These are phyloP conservation scores for Aureobasidium sp. DNA, from an alignment of 2,329 filamentous ascomycete genomes.

Conservation along the genomic window DNA sequence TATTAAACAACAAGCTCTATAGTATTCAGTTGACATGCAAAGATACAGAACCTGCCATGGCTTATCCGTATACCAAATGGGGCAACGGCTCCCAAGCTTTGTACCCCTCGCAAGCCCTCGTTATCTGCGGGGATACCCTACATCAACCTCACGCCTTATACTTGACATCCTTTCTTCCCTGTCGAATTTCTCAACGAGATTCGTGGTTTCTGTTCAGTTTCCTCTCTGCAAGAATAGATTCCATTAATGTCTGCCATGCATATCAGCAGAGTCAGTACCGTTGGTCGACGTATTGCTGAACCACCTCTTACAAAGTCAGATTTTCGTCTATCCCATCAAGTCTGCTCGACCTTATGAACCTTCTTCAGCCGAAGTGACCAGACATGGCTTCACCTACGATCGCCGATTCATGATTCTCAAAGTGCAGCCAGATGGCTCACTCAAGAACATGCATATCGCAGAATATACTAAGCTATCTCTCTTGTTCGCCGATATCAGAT, in stretches of 20 bases:
- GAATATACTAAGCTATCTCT: conserved; percentile 32
- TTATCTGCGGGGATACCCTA: background rate
- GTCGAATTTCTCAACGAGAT: background rate
- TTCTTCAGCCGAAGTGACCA: conserved; percentile 31
- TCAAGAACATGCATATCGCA: conserved; percentile 36
- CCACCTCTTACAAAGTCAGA: conserved; percentile 18
- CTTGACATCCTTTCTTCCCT: background rate
- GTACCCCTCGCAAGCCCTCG: background rate
- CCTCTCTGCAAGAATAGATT: background rate
- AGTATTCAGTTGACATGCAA: background rate
- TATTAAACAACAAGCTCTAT: too few relatives aligned
- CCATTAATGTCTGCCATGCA: conserved; percentile 19
- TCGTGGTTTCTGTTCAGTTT: background rate
- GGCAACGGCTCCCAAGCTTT: conserved; percentile 3
- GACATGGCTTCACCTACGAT: conserved; percentile 38
- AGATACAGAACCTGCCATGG: background rate
- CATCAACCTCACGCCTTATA: background rate
- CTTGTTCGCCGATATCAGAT: conserved; percentile 31
- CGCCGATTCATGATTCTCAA: conserved; percentile 36
- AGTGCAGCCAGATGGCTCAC: conserved; percentile 24
- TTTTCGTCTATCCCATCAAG: conserved; percentile 42
- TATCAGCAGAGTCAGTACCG: conserved; percentile 24
- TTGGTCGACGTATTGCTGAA: conserved; percentile 7
- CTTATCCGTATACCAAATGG: background rate
- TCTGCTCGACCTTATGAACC: conserved; percentile 33